Evolutionary conservation across 192 early-diverging fungal genomes (phyloP).

Genomic region (Phlyctochytrium planicorne): DNA sequence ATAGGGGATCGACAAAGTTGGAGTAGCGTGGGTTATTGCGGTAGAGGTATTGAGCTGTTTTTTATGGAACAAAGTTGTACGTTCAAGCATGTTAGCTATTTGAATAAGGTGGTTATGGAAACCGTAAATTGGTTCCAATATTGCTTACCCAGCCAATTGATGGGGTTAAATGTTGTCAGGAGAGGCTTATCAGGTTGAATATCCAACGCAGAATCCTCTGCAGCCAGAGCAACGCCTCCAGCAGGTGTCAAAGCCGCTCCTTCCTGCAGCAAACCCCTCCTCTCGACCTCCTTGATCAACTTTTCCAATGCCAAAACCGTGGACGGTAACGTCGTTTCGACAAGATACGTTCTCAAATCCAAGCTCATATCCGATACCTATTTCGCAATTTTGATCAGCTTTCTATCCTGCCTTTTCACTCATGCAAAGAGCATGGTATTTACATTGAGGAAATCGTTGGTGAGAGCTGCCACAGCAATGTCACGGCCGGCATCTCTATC

Average conservation of each 20-base stretch:
- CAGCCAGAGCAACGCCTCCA: background rate
- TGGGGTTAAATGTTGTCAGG: slow-evolving; percentile 40
- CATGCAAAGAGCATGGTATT: background rate
- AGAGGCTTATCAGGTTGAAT: slow-evolving; percentile 35
- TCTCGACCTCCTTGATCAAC: slow-evolving; percentile 42
- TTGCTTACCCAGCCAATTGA: slow-evolving; percentile 58
- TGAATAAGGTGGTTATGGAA: background rate
- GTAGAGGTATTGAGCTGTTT: slow-evolving; percentile 60
- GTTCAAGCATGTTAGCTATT: background rate
- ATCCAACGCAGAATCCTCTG: slow-evolving; percentile 8
- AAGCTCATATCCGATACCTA: slow-evolving; percentile 40
- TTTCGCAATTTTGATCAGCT: slow-evolving; percentile 4
- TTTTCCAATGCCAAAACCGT: slow-evolving; percentile 47
- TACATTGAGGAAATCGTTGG: slow-evolving; percentile 39
- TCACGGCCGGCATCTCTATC: too few species aligned
- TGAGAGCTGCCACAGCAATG: slow-evolving; percentile 35
- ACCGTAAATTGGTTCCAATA: slow-evolving; percentile 3
- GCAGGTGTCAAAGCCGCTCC: background rate
- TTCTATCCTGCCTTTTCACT: background rate
- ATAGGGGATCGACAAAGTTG: slow-evolving; percentile 31
- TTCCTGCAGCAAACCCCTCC: slow-evolving; percentile 19
- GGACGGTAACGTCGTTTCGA: slow-evolving; percentile 50
- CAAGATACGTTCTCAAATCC: slow-evolving; percentile 45
- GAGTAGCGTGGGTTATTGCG: slow-evolving; percentile 56
- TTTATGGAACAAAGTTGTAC: slow-evolving; percentile 14